phyloP scores from a whole-genome alignment of 2,329 filamentous ascomycete genomes.

The Septoria linicola region DNA sequence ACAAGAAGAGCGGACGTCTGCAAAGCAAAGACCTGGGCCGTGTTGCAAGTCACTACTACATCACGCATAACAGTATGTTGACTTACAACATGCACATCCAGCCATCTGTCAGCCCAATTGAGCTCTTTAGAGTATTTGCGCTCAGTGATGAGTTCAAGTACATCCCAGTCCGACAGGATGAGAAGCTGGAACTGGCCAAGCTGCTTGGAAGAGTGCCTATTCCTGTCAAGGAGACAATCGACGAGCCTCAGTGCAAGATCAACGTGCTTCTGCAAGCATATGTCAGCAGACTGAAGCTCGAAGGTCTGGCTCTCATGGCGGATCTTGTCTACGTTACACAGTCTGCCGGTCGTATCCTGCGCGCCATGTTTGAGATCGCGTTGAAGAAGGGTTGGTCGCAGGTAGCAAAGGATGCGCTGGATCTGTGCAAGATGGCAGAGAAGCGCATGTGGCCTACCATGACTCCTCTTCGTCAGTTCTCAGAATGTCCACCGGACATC shows the following conservation, averaged over 20 bases:
- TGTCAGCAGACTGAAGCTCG: constrained; percentile 89
- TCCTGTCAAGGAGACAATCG: constrained; percentile 94
- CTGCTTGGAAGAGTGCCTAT: constrained; percentile 86
- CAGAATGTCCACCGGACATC: constrained; percentile 76
- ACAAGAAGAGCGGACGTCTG: constrained; percentile 84
- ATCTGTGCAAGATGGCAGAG: constrained; percentile 98
- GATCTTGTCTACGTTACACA: constrained; percentile 99
- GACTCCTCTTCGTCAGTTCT: constrained; percentile 91
- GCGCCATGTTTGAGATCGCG: constrained; percentile 96
- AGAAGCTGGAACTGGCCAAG: constrained; percentile 94
- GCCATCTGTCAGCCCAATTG: constrained; percentile 86
- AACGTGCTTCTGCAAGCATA: constrained; percentile 96
- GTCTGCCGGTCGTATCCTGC: constrained; percentile 90
- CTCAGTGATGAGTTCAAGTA: constrained; percentile 98
- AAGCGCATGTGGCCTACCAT: constrained; percentile 99
- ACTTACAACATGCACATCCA: constrained; percentile 96
- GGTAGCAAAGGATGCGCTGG: constrained; percentile 86
- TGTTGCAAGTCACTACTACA: constrained; percentile 98
- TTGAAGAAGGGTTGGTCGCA: constrained; percentile 94
- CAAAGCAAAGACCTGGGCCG: constrained; percentile 92
- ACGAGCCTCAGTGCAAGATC: constrained; percentile 96
- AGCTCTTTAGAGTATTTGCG: constrained; percentile 94
- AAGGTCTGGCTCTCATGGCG: constrained; percentile 93
- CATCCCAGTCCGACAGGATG: constrained; percentile 94
- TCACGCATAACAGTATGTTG: constrained; percentile 92